Conservation (phyloP, 2,329 filamentous ascomycete species). For the Botrytis fragariae region DNA sequence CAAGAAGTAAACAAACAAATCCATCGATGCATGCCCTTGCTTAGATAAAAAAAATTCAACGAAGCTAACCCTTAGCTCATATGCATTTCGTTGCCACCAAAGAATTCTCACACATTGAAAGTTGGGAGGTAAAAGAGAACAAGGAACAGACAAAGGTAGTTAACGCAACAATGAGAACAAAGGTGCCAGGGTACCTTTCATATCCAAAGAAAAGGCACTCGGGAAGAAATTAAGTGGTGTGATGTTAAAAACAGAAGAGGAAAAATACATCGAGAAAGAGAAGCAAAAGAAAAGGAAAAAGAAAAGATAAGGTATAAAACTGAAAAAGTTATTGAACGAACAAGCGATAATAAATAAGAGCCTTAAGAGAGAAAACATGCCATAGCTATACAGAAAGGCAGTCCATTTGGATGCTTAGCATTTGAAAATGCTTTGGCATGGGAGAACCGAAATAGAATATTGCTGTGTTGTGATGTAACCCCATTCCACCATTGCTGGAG, state of each 20-base stretch:
- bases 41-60: neutral
- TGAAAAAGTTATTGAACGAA: neutral
- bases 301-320: neutral
- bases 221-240: conserved; percentile 2
- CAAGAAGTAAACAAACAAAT: neutral
- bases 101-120: neutral
- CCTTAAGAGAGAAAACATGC: neutral
- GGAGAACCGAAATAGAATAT: neutral
- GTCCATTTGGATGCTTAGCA: neutral
- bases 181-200: neutral
- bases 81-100: neutral
- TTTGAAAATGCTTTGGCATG: neutral
- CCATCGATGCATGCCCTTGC: conserved; percentile 2
- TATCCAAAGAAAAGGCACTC: neutral
- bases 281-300: neutral
- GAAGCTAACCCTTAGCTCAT: neutral
- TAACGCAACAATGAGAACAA: neutral
- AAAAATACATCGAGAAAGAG: neutral
- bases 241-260: neutral
- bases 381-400: conserved; percentile 6
- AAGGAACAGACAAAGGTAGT: neutral
- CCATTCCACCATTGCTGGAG: neutral
- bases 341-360: neutral
- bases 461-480: neutral
- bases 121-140: neutral